Evolutionary conservation across 164 flowering plant genomes (phyloP).

Genomic region (Tinospora cordifolia): DNA sequence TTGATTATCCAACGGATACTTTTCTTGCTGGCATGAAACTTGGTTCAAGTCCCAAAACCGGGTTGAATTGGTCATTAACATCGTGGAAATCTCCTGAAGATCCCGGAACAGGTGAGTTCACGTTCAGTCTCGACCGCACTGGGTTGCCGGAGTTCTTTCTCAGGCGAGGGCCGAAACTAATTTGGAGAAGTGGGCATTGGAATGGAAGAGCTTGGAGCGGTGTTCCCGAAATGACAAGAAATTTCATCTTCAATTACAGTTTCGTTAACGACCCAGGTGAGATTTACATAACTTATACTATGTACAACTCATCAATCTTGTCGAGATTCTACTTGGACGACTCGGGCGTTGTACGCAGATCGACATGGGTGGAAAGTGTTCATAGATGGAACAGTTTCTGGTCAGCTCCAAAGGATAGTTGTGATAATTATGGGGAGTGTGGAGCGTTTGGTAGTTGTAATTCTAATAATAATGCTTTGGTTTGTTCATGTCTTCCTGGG

Average conservation of each 20-base stretch:
- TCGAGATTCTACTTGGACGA: background rate
- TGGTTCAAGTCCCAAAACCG: constrained; percentile 32
- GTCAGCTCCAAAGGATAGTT: background rate
- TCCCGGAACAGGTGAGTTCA: constrained; percentile 32
- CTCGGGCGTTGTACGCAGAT: background rate
- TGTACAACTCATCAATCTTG: constrained; percentile 6
- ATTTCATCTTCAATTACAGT: constrained; percentile 4
- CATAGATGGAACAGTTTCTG: background rate
- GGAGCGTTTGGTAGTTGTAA: constrained; percentile 4
- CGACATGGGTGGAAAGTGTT: constrained; percentile 5
- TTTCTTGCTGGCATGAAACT: constrained; percentile 16
- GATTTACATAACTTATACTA: background rate
- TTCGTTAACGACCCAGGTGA: constrained; percentile 10
- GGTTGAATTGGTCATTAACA: constrained; percentile 27
- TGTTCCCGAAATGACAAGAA: constrained; percentile 7
- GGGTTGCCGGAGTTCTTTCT: constrained; percentile 26
- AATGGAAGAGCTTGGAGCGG: constrained; percentile 15
- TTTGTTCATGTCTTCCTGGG: constrained; percentile 14
- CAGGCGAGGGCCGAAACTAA: constrained; percentile 1
- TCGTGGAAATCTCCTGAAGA: constrained; percentile 41
- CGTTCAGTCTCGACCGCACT: constrained; percentile 15
- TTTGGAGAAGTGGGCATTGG: constrained; percentile 29
- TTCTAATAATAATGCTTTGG: background rate
- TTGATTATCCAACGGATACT: background rate
- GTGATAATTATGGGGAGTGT: constrained; percentile 6